A percentile compares a stretch with the other conserved stretches of the same genome.
phyloP scores from a whole-genome alignment of 2,329 filamentous ascomycete species.

The Raffaelea deltoideospora region DNA sequence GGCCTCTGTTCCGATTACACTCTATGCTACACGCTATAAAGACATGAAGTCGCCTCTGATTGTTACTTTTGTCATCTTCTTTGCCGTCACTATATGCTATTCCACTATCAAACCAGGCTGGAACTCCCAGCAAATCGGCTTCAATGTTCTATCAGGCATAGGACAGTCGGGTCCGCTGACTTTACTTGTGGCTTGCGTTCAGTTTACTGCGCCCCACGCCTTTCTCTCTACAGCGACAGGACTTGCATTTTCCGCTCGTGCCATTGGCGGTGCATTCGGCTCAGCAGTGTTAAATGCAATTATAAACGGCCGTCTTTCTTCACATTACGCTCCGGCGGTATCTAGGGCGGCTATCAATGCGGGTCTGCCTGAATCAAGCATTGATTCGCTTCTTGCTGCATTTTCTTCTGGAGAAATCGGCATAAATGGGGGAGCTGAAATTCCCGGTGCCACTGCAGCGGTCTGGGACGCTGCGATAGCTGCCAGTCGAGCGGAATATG shows the following conservation, averaged over 20 bases:
- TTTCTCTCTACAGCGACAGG: constrained; percentile 37
- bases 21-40: constrained; percentile 31
- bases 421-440: constrained; percentile 9
- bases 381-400: constrained; percentile 22
- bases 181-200: constrained; percentile 31
- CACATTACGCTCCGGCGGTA: constrained; percentile 24
- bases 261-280: constrained; percentile 36
- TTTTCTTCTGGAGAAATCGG: constrained; percentile 18
- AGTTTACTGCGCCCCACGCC: constrained; percentile 36
- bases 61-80: constrained; percentile 29
- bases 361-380: constrained; percentile 23
- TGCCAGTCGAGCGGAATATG: constrained; percentile 28
- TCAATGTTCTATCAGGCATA: constrained; percentile 30
- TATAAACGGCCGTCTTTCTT: constrained; percentile 28
- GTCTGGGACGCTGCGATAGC: constrained; percentile 22
- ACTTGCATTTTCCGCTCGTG: constrained; percentile 34
- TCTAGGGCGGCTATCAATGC: constrained; percentile 23
- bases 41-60: constrained; percentile 31
- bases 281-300: constrained; percentile 36
- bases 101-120: constrained; percentile 25
- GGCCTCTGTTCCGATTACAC: constrained; percentile 25
- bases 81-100: constrained; percentile 30
- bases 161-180: constrained; percentile 34
- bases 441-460: constrained; percentile 21
- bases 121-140: constrained; percentile 28